A percentile compares a stretch with the other conserved stretches of the same genome.
Conservation (phyloP, 352 stramenopile species). For the Phytophthora europaea region DNA sequence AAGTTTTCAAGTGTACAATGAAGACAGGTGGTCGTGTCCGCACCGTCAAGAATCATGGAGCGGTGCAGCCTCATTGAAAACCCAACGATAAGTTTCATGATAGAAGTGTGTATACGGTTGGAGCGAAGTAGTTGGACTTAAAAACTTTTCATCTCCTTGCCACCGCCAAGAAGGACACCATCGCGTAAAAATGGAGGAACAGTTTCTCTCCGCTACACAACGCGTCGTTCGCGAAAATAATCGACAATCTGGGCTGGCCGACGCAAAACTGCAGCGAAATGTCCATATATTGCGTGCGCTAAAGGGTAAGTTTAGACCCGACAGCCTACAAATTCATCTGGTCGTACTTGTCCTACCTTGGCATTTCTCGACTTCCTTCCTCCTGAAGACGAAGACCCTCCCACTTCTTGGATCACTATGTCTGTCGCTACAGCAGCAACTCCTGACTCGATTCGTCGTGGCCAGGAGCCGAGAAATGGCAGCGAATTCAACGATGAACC, state of each 20-base stretch:
- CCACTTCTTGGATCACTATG: not conserved
- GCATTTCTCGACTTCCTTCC: not conserved
- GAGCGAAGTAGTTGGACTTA: not conserved
- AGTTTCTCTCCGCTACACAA: not conserved
- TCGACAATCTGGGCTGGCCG: not conserved
- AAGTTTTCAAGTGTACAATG: conserved; percentile 38
- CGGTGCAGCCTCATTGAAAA: too few species aligned
- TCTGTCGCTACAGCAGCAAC: not conserved
- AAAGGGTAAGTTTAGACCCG: not conserved
- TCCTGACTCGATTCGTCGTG: not conserved
- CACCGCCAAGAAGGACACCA: not conserved
- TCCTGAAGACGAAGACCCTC: not conserved
- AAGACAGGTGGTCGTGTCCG: not conserved
- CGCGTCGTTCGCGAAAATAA: not conserved
- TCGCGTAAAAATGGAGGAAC: not conserved
- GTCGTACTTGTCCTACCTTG: not conserved
- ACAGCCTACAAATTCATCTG: not conserved
- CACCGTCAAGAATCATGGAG: too few species aligned
- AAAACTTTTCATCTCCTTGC: not conserved
- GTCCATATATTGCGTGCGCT: not conserved
- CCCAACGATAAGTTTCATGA: too few species aligned
- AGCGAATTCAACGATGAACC: not conserved
- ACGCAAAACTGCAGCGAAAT: not conserved
- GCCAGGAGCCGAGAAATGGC: not conserved
- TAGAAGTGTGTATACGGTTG: not conserved